phyloP scores from a whole-genome alignment of 805 yeast species.

The Candida berthetii region DNA sequence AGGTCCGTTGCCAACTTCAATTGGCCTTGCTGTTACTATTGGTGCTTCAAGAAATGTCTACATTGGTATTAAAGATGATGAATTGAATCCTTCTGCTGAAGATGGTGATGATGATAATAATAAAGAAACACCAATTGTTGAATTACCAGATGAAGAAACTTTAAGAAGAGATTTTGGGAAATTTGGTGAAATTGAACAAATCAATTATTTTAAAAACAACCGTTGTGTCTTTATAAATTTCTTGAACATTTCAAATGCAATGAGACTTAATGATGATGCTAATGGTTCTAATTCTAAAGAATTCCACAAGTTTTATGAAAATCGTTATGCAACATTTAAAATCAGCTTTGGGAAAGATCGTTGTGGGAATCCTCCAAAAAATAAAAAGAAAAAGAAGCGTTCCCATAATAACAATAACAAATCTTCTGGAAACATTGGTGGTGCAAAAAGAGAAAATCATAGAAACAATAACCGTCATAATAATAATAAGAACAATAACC shows the following conservation, averaged over 20 bases:
- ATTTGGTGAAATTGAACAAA: slow-evolving; percentile 73
- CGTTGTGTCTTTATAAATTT: slow-evolving; percentile 76
- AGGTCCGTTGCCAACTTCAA: slow-evolving; percentile 51
- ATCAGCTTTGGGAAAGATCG: slow-evolving; percentile 74
- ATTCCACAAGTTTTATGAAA: slow-evolving; percentile 32
- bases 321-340: slow-evolving; percentile 46
- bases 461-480: slow-evolving; percentile 3
- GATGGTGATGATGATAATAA: slow-evolving; percentile 18
- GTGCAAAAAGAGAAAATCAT: slow-evolving; percentile 13
- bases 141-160: slow-evolving; percentile 39
- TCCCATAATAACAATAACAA: slow-evolving; percentile 31
- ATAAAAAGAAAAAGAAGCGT: slow-evolving; percentile 36
- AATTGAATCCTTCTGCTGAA: slow-evolving; percentile 21
- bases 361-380: slow-evolving; percentile 69
- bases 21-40: slow-evolving; percentile 57
- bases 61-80: slow-evolving; percentile 47
- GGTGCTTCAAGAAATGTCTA: slow-evolving; percentile 79
- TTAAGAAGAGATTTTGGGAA: slow-evolving; percentile 53
- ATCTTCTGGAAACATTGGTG: slow-evolving; percentile 12
- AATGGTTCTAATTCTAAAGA: slow-evolving; percentile 28
- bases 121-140: slow-evolving; percentile 13
- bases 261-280: slow-evolving; percentile 55
- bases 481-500: slow-evolving; percentile 6
- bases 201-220: slow-evolving; percentile 61
- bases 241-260: slow-evolving; percentile 55